These are phyloP conservation scores for Aspergillus funiculosus DNA, from an alignment of 495 filamentous ascomycete genomes.

Conservation along the genomic window DNA sequence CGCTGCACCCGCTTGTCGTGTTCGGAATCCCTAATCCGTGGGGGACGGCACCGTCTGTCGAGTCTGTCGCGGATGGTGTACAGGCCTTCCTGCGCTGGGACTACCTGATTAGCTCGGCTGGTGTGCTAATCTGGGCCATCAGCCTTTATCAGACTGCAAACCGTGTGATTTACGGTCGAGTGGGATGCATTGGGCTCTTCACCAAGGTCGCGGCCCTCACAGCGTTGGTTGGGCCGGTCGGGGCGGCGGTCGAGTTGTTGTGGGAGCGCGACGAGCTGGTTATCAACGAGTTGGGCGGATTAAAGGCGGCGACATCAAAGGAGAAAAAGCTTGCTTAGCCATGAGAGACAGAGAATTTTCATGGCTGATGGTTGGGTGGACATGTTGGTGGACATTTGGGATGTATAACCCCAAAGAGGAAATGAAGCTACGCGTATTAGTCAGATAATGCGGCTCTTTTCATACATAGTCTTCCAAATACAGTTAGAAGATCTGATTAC, in stretches of 20 bases:
- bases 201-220: constrained; percentile 37
- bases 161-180: constrained; percentile 28
- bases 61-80: constrained; percentile 43
- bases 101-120: constrained; percentile 45
- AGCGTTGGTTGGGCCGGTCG: constrained; percentile 45
- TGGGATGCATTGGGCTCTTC: constrained; percentile 25
- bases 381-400: not conserved
- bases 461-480: too few relatives aligned
- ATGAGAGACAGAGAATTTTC: not conserved
- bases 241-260: constrained; percentile 45
- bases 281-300: constrained; percentile 25
- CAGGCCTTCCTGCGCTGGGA: constrained; percentile 56
- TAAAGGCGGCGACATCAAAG: constrained; percentile 17
- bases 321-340: constrained; percentile 23
- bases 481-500: too few relatives aligned
- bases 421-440: too few relatives aligned
- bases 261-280: constrained; percentile 55
- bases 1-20: constrained; percentile 36
- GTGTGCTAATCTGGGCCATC: constrained; percentile 51
- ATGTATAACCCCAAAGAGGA: too few relatives aligned
- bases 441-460: too few relatives aligned
- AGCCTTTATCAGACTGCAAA: constrained; percentile 39
- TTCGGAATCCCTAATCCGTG: constrained; percentile 43
- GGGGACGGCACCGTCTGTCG: constrained; percentile 27
- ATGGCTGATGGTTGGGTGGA: not conserved